Base-by-base conservation (phyloP, 192 early-diverging fungal species). In the Oehlia diaphana region DNA sequence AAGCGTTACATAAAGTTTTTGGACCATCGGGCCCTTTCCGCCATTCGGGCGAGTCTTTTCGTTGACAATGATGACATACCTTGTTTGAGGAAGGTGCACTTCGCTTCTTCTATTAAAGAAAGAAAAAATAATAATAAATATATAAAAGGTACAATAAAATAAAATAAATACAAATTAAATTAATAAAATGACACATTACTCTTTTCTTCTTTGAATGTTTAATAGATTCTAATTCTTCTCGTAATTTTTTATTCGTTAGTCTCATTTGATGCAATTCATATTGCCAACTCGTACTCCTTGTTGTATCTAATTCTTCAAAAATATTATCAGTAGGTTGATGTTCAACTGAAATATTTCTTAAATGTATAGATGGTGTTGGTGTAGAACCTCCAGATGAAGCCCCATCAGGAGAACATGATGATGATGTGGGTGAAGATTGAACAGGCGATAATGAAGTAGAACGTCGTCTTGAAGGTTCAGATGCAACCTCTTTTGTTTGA, bases 181-280 rank as follows among this genome's bases (percentile, higher is more conserved):
- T 4, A 19, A 58, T 58, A 4, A 58, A 44, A 19, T 13, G 28
- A 62, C 63, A 62, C 31, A 63, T 58, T 62, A 75, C 74, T 33
- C 74, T 85, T 74, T 77, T 86, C 39, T 81, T 80, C 68, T 82
- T 86, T 19, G 79, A 64, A 33, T 82, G 77, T 37, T 72, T 77
- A 23, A 84, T 78, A 9, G 75, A 47, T 64, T 86, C 87, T 33
- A 92, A 64, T 69, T 91, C 91, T 39, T 90, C 92, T 31, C 77
- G 76, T 77, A 93, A 80, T 70, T 87, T 82, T 33, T 86, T 84
- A 74, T 92, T 91, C 28, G 86, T 81, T 64, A 91, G 74, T 49
- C 87, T 81, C 33, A 93, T 76, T 71, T 89, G 87, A 83, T 93
- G 92, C 33, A 91, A 76, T 82, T 92, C 90, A 78, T 88, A 92